phyloP scores from a whole-genome alignment of 2,329 filamentous ascomycete genomes.

The Lizonia empirigonia region DNA sequence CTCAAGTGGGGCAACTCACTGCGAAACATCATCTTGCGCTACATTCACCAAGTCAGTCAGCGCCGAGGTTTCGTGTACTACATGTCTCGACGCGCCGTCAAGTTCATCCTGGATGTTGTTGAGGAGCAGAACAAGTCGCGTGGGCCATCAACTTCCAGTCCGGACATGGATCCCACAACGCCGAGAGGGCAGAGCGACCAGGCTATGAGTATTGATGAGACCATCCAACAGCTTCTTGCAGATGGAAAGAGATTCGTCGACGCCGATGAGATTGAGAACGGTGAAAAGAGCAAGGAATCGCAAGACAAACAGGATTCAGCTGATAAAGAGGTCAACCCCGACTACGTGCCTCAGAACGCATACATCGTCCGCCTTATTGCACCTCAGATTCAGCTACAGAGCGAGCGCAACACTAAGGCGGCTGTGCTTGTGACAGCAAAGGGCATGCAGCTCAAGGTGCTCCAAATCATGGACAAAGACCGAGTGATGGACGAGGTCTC shows the following conservation, averaged over 20 bases:
- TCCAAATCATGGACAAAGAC: slow-evolving; percentile 97
- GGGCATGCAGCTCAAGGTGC: slow-evolving; percentile 96
- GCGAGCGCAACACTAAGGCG: slow-evolving; percentile 95
- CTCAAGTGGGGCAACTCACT: slow-evolving; percentile 98
- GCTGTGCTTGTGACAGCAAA: slow-evolving; percentile 97
- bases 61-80: slow-evolving; percentile 97
- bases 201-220: slow-evolving; percentile 75
- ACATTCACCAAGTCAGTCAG: slow-evolving; percentile 97
- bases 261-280: slow-evolving; percentile 63
- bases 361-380: slow-evolving; percentile 96
- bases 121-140: slow-evolving; percentile 82
- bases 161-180: slow-evolving; percentile 35
- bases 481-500: slow-evolving; percentile 91
- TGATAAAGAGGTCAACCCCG: slow-evolving; percentile 72
- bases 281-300: slow-evolving; percentile 14
- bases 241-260: slow-evolving; percentile 84
- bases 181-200: slow-evolving; percentile 56
- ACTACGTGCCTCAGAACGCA: slow-evolving; percentile 88
- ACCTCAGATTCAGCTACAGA: slow-evolving; percentile 96
- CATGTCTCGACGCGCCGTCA: slow-evolving; percentile 91
- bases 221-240: slow-evolving; percentile 81
- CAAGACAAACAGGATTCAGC: slow-evolving; percentile 28
- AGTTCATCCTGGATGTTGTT: slow-evolving; percentile 97
- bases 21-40: slow-evolving; percentile 93
- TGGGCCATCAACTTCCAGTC: slow-evolving; percentile 36